Base-by-base conservation (phyloP, 257 asterid genomes). In the Solanum rostratum region DNA sequence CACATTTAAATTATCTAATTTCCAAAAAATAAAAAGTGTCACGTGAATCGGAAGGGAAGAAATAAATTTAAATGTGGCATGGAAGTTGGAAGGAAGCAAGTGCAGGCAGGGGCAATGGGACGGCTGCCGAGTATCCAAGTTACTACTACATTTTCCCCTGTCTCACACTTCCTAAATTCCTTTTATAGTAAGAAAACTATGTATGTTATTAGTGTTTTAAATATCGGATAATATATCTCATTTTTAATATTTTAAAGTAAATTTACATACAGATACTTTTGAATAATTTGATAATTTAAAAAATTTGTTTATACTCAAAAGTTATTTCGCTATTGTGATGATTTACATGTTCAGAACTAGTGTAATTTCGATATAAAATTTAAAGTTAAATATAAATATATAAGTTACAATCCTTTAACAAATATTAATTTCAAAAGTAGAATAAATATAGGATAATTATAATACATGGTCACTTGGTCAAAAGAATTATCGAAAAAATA, bases 61-160 rank as follows among this genome's bases (percentile, higher is more conserved):
- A 68, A 7, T 20, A 66, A 71, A 18, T 7, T 4, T 2, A 3
- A 43, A n/a, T 20, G 70, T 83, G 76, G 43, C 74, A 68, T 29
- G 39, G 2, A 52, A 52, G 60, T 50, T 29, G 19, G 29, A 30
- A 55, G 54, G 29, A 79, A 50, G 65, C 83, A 50, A 79, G 65
- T 53, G 16, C 33, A 33, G n/a, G 24, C 19, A 24, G 16, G 39
- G 84, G 10, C 50, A 62, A 63, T 66, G 79, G 86, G 86, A 27
- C 66, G 87, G 88, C 30, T 27, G 82, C 22, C 78, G 79, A 71
- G 85, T 22, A 83, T 88, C 90, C 85, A 88, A 87, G 88, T 82
- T 84, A 87, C 87, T 82, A 81, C 69, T 86, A 54, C 83, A 85
- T 30, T 84, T 33, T 45, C 54, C 62, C 53, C 27, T 1, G 12